Evolutionary conservation across 148 eudicot genomes (phyloP).

Genomic region (Rhododendron henanense): DNA sequence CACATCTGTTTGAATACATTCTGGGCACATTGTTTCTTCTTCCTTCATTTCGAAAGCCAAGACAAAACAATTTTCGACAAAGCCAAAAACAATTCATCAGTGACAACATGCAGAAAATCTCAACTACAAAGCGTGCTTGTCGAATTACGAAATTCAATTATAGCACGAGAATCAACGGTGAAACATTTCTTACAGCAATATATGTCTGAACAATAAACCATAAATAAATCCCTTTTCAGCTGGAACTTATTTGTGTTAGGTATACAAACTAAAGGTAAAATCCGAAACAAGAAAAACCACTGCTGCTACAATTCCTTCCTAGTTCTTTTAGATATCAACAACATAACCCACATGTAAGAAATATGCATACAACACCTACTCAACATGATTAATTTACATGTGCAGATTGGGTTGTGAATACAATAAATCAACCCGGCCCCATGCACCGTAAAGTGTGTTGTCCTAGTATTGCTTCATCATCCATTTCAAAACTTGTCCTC

Average conservation of each 20-base stretch:
- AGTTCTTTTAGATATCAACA: constrained; percentile 5
- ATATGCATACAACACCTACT: constrained; percentile 2
- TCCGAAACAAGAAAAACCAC: background rate
- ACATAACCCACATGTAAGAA: constrained; percentile 5
- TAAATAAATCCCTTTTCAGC: background rate
- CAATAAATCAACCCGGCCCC: background rate
- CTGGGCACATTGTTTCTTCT: no score
- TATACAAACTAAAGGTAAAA: constrained; percentile 4
- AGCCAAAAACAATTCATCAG: background rate
- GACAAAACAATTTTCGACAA: background rate
- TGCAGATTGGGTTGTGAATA: background rate
- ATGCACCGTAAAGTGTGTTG: background rate
- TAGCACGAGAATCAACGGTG: background rate
- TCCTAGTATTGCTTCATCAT: constrained; percentile 4
- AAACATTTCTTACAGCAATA: background rate
- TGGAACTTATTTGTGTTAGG: background rate
- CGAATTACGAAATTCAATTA: no score
- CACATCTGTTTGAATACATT: no score
- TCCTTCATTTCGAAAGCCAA: no score
- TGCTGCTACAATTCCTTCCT: background rate
- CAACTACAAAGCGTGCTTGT: background rate
- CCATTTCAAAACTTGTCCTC: background rate
- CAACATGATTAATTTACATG: constrained; percentile 5
- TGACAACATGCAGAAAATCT: background rate
- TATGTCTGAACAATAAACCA: background rate